A percentile compares a stretch with the other conserved stretches of the same genome.
Conservation (phyloP, 1,139 yeast genomes). For the Hanseniaspora gamundiae region DNA sequence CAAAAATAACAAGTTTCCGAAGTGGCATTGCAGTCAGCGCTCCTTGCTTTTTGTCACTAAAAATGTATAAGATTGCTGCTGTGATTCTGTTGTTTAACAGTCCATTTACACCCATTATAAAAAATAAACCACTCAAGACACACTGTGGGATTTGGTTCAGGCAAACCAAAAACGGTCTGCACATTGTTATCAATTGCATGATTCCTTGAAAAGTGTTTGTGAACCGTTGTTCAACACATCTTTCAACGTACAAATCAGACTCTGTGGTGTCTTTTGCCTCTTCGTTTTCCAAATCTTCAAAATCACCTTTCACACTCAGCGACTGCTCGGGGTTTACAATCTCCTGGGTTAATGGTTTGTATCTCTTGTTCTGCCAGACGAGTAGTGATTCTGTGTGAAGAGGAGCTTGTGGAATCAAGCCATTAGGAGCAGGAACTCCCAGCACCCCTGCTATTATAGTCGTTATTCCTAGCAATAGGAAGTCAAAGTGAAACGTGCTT, state of each 20-base stretch:
- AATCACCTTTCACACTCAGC: background rate
- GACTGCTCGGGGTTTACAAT: background rate
- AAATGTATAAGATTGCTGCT: slow-evolving; percentile 47
- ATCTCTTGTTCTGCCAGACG: slow-evolving; percentile 35
- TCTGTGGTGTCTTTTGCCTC: slow-evolving; percentile 9
- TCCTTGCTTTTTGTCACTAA: slow-evolving; percentile 39
- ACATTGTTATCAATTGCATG: slow-evolving; percentile 76
- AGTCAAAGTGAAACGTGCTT: slow-evolving; percentile 87
- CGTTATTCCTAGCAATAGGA: slow-evolving; percentile 67
- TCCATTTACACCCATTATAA: slow-evolving; percentile 85
- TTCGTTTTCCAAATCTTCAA: slow-evolving; percentile 3
- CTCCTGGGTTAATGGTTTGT: slow-evolving; percentile 2
- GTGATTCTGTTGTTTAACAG: slow-evolving; percentile 56
- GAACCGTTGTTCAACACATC: slow-evolving; percentile 81
- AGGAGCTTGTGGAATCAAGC: slow-evolving; percentile 94
- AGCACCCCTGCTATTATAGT: slow-evolving; percentile 79
- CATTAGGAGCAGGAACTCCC: slow-evolving; percentile 94
- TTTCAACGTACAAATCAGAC: slow-evolving; percentile 28
- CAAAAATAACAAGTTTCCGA: slow-evolving; percentile 45
- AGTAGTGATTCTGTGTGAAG: slow-evolving; percentile 73
- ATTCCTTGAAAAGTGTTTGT: slow-evolving; percentile 80
- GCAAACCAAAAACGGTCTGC: slow-evolving; percentile 72
- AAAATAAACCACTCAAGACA: slow-evolving; percentile 80
- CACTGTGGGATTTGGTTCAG: slow-evolving; percentile 88
- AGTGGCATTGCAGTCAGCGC: slow-evolving; percentile 28